Base-by-base conservation (phyloP, 1,284 basidiomycete species). In the Moniliophthora roreri region DNA sequence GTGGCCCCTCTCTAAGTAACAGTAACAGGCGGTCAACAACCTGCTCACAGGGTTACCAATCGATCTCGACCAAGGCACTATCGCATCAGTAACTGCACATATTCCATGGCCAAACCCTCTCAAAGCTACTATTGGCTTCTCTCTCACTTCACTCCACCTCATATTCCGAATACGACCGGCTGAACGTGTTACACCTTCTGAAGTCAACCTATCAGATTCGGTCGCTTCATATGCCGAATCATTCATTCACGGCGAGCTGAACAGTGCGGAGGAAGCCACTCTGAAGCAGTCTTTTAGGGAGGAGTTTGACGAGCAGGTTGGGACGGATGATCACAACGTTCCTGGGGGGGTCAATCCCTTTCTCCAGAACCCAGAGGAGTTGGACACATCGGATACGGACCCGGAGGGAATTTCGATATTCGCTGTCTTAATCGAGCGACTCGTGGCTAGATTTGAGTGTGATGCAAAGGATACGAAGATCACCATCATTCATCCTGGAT, bases 221-320 rank as follows among this genome's bases (percentile, higher is more conserved):
- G 87, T 94, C 18, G 82, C 80, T 21, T 89, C 87, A 24, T 82
- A 91, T 6, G 90, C 93, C 1, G 89, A 91, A 62, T 85, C 86
- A 9, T 95, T 96, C 68, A 75, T 95, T 26, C 88, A 93, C 54
- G 81, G 91, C 58, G 91, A 95, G 63, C 74, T 95, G 41, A 79
- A 84, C 38, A 74, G 81, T 7, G 75, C 76, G 56, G 91, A 95
- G 63, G 90, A 86, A 63, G 82, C 81, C 13, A 74, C 79, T 46
- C 77, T 95, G n/a, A 81, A 83, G 59, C 76, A 85, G 57, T 92
- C 91, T 2, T 72, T 93, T 41, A 78, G 80, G 59, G 66, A 75
- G 46, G 75, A 80, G 46, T 59, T 65, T 42, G 58, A 55, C 21
- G 59, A 65, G 24, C 66, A 69, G 1, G 58, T 61, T 32, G 58